phyloP scores from a whole-genome alignment of 2,329 filamentous ascomycete species.

The Chalaropsis thielavioides region DNA sequence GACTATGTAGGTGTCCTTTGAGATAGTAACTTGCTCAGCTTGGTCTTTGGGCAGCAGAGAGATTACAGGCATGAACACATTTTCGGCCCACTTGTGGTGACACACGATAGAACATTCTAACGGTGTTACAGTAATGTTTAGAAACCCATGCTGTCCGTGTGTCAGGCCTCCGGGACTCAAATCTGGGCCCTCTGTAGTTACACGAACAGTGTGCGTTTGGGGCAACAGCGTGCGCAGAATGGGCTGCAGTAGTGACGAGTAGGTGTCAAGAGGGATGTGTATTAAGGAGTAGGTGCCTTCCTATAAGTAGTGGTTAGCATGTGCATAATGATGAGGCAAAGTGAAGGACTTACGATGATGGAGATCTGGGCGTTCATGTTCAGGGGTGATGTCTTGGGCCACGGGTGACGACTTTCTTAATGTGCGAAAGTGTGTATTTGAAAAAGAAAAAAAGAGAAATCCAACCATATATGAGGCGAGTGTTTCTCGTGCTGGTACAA shows the following conservation, averaged over 20 bases:
- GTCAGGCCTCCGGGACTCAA: conserved; percentile 18
- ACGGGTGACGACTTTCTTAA: not conserved
- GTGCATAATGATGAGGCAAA: not conserved
- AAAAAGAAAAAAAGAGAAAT: not conserved
- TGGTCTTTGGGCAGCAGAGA: conserved; percentile 42
- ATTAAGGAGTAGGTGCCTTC: conserved; percentile 77
- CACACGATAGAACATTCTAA: conserved; percentile 90
- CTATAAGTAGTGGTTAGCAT: conserved; percentile 33
- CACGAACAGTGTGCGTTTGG: conserved; percentile 32
- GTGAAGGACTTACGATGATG: conserved; percentile 35
- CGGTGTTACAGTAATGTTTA: conserved; percentile 86
- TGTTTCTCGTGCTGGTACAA: not conserved
- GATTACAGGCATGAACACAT: conserved; percentile 62
- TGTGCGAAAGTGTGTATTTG: not conserved
- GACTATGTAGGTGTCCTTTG: conserved; percentile 69
- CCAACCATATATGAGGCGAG: not conserved
- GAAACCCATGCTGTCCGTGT: conserved; percentile 54
- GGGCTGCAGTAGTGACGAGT: conserved; percentile 66
- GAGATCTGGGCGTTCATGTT: conserved; percentile 43
- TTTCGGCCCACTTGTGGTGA: conserved; percentile 55
- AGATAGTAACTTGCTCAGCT: conserved; percentile 51
- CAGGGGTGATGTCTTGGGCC: not conserved
- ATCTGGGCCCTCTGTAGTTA: conserved; percentile 23
- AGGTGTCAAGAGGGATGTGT: conserved; percentile 70
- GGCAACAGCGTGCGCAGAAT: conserved; percentile 77